Base-by-base conservation (phyloP, 139 green algal genomes). In the Pseudopediastrum boryanum region DNA sequence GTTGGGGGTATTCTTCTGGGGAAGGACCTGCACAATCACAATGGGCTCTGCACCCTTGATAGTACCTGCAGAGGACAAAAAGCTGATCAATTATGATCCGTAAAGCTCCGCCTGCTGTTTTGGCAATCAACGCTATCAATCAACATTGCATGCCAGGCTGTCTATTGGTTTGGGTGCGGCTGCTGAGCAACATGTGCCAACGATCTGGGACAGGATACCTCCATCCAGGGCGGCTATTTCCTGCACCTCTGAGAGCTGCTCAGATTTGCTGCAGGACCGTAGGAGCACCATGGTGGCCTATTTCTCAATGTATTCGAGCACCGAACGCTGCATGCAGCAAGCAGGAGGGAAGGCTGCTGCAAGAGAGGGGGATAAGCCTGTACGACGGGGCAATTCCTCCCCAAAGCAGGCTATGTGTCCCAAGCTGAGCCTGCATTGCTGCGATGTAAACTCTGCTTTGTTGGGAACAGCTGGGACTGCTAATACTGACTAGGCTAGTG, bases 1-100 rank as follows among this genome's bases (percentile, higher is more conserved):
- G 54, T 56, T 52, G 0, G 77, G 65, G 29, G 61, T 77, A 44
- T 39, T 71, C 36, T 79, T 81, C 35, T 84, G 78, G 16, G 77
- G 41, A 27, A 81, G 50, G 25, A 89, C 62, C n/a, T 42, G 50
- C 2, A 77, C 33, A 2, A 88, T 78, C 10, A 42, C 59, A 5
- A 88, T 43, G 12, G 56, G 2, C 76, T 88, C 64, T 0, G 43
- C 43, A 23, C 10, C 38, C 39, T 77, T 39, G 42, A 77, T 68
- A 2, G 73, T 66, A 39, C 35, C 68, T 80, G 77, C n/a, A 48
- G 43, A 16, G 62, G 38, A 12, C 27, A 65, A 63, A 33, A 46
- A 71, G 46, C 29, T 10, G 9, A 13, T 36, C 13, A 35, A 29
- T 23, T 29, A 67, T 13, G n/a, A 67, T 67, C 58, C 33, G 13